Conservation (phyloP, 2,329 filamentous ascomycete genomes). For the Calonectria henricotiae region DNA sequence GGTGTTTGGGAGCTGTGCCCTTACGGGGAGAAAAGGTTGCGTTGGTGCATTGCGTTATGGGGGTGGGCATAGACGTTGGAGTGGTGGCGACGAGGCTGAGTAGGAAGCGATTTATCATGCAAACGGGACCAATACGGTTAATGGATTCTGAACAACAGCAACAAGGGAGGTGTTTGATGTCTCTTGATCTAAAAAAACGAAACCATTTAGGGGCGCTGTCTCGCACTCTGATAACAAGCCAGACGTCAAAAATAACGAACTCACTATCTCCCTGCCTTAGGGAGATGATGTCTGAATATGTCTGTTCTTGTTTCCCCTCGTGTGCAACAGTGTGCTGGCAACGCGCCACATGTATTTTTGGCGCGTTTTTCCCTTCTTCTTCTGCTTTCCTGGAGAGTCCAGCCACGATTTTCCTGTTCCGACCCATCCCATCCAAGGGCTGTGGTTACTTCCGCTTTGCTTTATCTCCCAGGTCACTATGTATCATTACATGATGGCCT, state of each 20-base stretch:
- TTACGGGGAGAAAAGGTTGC: slow-evolving; percentile 15
- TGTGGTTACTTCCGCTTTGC: not conserved
- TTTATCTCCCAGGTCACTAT: not conserved
- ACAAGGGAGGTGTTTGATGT: slow-evolving; percentile 44
- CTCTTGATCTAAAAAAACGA: slow-evolving; percentile 34
- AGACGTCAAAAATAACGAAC: slow-evolving; percentile 42
- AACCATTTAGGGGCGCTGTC: slow-evolving; percentile 39
- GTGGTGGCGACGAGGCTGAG: slow-evolving; percentile 22
- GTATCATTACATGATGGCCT: slow-evolving; percentile 14
- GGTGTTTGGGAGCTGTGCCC: slow-evolving; percentile 4
- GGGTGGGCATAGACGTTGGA: slow-evolving; percentile 37
- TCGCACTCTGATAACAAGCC: slow-evolving; percentile 44
- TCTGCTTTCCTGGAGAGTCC: not conserved
- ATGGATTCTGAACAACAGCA: slow-evolving; percentile 44
- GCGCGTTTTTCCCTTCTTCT: not conserved
- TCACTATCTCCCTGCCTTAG: slow-evolving; percentile 27
- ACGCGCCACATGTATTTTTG: not conserved
- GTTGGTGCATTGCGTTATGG: slow-evolving; percentile 35
- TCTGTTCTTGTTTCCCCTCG: not conserved
- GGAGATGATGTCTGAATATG: slow-evolving; percentile 24
- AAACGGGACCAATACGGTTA: slow-evolving; percentile 39
- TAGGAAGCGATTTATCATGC: slow-evolving; percentile 41
- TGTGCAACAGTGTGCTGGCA: not conserved
- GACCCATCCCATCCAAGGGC: not conserved
- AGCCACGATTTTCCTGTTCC: not conserved